Evolutionary conservation across 2,329 filamentous ascomycete genomes (phyloP), one percentile per base, ranked within the genome.

Genomic region (Lojkania enalia): DNA sequence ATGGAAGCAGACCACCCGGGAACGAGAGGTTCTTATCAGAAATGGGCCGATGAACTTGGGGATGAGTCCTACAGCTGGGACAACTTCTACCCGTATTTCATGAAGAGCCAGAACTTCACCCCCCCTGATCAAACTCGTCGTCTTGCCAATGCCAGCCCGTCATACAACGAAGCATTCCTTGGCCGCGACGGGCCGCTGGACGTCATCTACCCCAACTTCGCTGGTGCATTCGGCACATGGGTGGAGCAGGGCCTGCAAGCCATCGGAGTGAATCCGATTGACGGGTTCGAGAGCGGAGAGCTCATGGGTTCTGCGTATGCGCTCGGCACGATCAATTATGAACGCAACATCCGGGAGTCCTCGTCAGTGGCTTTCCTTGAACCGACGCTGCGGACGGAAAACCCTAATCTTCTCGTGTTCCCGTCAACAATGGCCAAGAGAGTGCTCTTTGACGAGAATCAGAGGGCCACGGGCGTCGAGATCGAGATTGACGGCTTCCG

Each of bases 361-460:
- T 62, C 58, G 1, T 51, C 57, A 29, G 55, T 37, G 33, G 56
- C 48, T 42, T 57, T 57, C 21, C 32, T 60, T 3, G 29, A 44
- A 3, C 43, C 57, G 48, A 35, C 20, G 13, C n/a, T 43, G 7
- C 7, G 23, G 7, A 27, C n/a, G 23, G 23, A 27, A 7, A 27
- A 27, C 23, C 7, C 7, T 7, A 27, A 27, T 27, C 23, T 27
- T 7, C 7, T 27, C 23, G n/a, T 27, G 7, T 27, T 7, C n/a
- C 23, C 23, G 7, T 7, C 7, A 7, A 66, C 68, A 6, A 48
- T 65, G 20, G 70, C 63, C 0, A 58, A 63, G 33, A 64, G 63
- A 39, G 63, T 74, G 21, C 20, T 72, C 3, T 72, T 73, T 47
- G 43, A 67, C 35, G 31, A 9, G 2, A 39, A 43, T 23, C 58